Conservation (phyloP, 768 basidiomycete species). For the Lentinula edodes region DNA sequence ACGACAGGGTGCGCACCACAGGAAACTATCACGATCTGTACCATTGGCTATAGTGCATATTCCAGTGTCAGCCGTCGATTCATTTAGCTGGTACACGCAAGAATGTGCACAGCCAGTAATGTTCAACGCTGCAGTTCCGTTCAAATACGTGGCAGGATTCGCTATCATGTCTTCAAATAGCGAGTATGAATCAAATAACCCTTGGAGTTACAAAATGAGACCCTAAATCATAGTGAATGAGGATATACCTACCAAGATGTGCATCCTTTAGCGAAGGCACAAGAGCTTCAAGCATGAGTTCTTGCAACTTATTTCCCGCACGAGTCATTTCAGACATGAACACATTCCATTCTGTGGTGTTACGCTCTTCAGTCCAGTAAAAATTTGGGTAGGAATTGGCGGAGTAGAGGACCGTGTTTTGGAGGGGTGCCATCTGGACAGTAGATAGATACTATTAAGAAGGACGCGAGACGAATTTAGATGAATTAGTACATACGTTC, state of each 20-base stretch:
- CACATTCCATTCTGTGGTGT: slow-evolving; percentile 47
- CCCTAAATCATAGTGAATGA: neutral
- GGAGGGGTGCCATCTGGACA: slow-evolving; percentile 36
- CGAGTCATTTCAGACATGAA: slow-evolving; percentile 48
- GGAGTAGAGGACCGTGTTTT: slow-evolving; percentile 29
- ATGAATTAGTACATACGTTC: slow-evolving; percentile 29
- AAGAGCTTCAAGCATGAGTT: slow-evolving; percentile 43
- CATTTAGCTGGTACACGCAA: slow-evolving; percentile 37
- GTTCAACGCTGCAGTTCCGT: slow-evolving; percentile 59
- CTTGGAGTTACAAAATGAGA: slow-evolving; percentile 21
- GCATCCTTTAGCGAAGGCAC: slow-evolving; percentile 43
- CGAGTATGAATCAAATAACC: slow-evolving; percentile 55
- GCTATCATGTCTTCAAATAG: slow-evolving; percentile 56
- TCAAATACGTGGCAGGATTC: slow-evolving; percentile 48
- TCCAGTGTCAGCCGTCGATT: slow-evolving; percentile 16
- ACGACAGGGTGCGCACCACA: slow-evolving; percentile 33
- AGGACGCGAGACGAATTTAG: neutral
- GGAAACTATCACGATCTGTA: slow-evolving; percentile 37
- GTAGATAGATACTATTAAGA: neutral
- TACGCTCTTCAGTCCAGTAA: slow-evolving; percentile 29
- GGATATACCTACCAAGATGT: slow-evolving; percentile 44
- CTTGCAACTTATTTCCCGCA: slow-evolving; percentile 46
- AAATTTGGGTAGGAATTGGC: slow-evolving; percentile 25
- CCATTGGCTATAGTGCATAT: slow-evolving; percentile 28
- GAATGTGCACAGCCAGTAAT: slow-evolving; percentile 46